These are phyloP conservation scores for Oryza brachyantha DNA, from an alignment of 176 grass and related monocot species.

Conservation along the genomic window DNA sequence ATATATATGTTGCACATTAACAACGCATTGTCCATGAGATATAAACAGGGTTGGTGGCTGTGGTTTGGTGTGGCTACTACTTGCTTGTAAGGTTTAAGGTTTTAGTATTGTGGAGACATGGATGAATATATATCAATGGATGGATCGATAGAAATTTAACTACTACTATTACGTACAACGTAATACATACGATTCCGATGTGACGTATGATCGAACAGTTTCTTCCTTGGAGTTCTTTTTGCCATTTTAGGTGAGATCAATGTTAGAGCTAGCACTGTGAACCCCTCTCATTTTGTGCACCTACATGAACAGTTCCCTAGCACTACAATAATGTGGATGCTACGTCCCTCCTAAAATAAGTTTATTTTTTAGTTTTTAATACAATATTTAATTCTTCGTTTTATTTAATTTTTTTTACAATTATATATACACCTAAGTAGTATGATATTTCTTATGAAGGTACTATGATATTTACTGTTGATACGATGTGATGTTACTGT, in stretches of 20 bases:
- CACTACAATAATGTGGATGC: background rate
- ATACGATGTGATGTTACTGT: constrained; percentile 17
- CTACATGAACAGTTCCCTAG: background rate
- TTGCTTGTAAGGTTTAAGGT: constrained; percentile 43
- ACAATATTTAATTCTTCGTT: too few species aligned
- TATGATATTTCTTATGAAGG: too few species aligned
- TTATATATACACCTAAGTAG: too few species aligned
- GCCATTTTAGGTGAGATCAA: background rate
- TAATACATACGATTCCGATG: too few species aligned
- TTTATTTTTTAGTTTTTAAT: too few species aligned
- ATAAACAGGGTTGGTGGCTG: background rate
- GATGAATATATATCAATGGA: background rate
- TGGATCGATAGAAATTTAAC: background rate
- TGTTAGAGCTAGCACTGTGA: background rate
- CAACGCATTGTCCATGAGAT: background rate
- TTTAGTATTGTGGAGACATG: constrained; percentile 8
- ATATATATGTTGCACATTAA: constrained; percentile 28
- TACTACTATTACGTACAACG: too few species aligned
- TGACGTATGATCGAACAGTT: too few species aligned
- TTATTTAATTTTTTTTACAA: too few species aligned
- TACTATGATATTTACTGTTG: too few species aligned
- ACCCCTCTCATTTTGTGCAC: constrained; percentile 2
- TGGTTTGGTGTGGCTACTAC: constrained; percentile 18
- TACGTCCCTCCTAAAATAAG: too few species aligned
- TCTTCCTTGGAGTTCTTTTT: background rate